Percentiles rank a stretch among this genome's conserved stretches.
phyloP scores from a whole-genome alignment of 345 rosid species.

The Cardamine chenopodiifolia region DNA sequence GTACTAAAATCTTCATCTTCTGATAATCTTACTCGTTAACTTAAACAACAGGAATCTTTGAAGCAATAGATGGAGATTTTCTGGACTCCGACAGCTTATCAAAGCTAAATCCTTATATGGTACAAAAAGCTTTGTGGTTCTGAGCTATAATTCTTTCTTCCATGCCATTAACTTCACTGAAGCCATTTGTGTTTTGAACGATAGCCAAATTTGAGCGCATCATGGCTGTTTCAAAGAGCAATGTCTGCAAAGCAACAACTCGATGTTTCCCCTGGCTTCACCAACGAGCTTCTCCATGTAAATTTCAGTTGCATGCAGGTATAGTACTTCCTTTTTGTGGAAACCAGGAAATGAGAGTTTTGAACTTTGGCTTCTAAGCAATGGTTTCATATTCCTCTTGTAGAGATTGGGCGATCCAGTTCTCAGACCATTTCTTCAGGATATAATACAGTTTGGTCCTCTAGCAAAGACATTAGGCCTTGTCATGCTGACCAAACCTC shows the following conservation, averaged over 20 bases:
- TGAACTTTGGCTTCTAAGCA: conserved; percentile 9
- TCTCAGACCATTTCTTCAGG: conserved; percentile 95
- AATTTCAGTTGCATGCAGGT: conserved; percentile 92
- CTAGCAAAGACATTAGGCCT: conserved; percentile 92
- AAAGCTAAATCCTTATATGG: conserved; percentile 93
- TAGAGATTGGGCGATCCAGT: conserved; percentile 86
- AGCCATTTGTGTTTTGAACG: conserved; percentile 14
- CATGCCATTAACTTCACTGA: conserved; percentile 16
- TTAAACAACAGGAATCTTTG: conserved; percentile 62
- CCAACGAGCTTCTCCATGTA: conserved; percentile 82
- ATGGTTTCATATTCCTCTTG: conserved; percentile 27
- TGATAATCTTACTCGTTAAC: background rate
- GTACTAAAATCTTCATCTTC: conserved; percentile 3
- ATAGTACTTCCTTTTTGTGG: conserved; percentile 21
- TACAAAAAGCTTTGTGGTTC: conserved; percentile 50
- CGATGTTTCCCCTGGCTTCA: conserved; percentile 66
- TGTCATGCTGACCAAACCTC: conserved; percentile 86
- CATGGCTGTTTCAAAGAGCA: conserved; percentile 95
- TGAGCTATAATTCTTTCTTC: background rate
- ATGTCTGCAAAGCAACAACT: conserved; percentile 82
- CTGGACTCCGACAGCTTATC: conserved; percentile 78
- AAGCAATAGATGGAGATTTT: conserved; percentile 75
- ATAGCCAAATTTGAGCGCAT: conserved; percentile 86
- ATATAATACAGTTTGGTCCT: conserved; percentile 82
- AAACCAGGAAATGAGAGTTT: conserved; percentile 7